Base-by-base conservation (phyloP, 768 basidiomycete genomes). In the Amanita thiersii region DNA sequence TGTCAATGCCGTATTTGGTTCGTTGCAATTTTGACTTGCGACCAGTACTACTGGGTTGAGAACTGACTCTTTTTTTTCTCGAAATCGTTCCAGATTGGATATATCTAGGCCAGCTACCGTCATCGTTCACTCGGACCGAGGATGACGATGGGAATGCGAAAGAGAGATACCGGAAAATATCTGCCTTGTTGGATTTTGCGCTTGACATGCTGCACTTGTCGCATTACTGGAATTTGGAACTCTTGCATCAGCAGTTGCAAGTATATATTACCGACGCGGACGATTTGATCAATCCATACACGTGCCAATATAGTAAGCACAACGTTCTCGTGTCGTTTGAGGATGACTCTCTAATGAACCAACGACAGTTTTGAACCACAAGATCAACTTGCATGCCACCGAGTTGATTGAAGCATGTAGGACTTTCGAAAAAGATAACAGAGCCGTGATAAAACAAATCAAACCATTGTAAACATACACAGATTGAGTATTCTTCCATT, bases 251-350 rank as follows among this genome's bases (percentile, higher is more conserved):
- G 19, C 42, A 21, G 5, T 10, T 50, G 23, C 45, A 50, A 28
- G 24, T n/a, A 17, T 21, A 40, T 17, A 50, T 50, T 20, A 41
- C 44, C 12, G 38, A 39, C n/a, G 41, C 39, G 4, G 25, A 41
- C n/a, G 52, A 52, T 26, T 44, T 60, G 23, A 56, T 67, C 17
- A 49, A 45, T 17, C 60, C 61, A 3, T 53, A 46, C n/a, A 61
- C 56, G 0, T 48, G 57, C 33, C 38, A 53, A 6, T 36, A 46
- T 17, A 57, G 64, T 65, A 29, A 39, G 60, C 50, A 26, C 15
- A 18, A 7, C 10, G 15, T 20, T 37, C 17, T 24, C 1, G 15
- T 40, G 12, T 5, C 14, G 9, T 33, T 38, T 19, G n/a, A 19
- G n/a, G 28, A 21, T 29, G 29, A 31, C 20, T 29, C 31, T 14